Evolutionary conservation across 2,329 filamentous ascomycete genomes (phyloP).

Genomic region (Trichoderma polysporum): DNA sequence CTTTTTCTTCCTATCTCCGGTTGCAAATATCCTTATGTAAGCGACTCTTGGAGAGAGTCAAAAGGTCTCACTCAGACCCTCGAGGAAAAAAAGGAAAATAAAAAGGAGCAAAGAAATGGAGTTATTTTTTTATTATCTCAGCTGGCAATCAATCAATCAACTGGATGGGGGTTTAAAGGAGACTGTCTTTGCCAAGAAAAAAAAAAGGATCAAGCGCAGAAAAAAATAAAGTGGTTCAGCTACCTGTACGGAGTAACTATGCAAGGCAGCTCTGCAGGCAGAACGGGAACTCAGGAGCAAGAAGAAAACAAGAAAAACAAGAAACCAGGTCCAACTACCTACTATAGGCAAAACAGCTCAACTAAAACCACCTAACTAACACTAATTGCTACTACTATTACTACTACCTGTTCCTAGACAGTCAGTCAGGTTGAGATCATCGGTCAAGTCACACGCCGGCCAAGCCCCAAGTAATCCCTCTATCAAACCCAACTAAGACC

Average conservation of each 20-base stretch:
- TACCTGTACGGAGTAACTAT: too few relatives aligned
- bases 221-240: neutral
- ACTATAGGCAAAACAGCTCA: neutral
- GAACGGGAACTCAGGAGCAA: neutral
- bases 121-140: neutral
- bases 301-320: neutral
- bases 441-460: neutral
- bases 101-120: constrained; percentile 27
- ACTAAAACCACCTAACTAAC: neutral
- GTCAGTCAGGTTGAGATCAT: neutral
- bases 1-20: neutral
- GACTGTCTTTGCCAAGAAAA: neutral
- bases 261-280: neutral
- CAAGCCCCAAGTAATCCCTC: neutral
- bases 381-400: too few relatives aligned
- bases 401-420: neutral
- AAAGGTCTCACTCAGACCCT: neutral
- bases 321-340: neutral
- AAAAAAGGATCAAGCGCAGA: neutral
- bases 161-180: neutral
- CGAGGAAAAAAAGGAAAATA: constrained; percentile 7
- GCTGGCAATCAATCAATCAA: neutral
- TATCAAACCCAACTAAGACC: too few relatives aligned
- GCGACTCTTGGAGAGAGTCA: neutral
- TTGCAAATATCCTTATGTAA: neutral